Evolutionary conservation across 2,329 filamentous ascomycete species (phyloP), one percentile per base, ranked within the genome.

Genomic region (Pseudogymnoascus sp.): DNA sequence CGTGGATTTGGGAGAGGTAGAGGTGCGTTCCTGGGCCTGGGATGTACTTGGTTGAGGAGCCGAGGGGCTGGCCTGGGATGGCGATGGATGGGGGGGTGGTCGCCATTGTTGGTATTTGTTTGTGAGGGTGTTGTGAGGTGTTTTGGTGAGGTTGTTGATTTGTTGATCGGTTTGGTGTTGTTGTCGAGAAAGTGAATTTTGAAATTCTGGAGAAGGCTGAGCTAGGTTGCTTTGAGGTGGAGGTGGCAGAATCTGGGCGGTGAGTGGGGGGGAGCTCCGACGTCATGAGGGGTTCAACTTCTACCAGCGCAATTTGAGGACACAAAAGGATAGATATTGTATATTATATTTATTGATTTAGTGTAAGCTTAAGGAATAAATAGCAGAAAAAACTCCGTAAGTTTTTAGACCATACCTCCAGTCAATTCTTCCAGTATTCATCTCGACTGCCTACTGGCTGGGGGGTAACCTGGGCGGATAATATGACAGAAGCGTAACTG

Each of bases 21-120:
- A 96, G 80, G 75, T 97, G 91, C 0, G 92, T 96, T 67, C 93
- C 94, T 9, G 90, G 80, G 12, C 93, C 93, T 28, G 91, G 83
- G 41, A 82, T 76, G 75, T 88, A 92, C 67, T 85, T 83, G 62
- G 82, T 79, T 16, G 81, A 76, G 16, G 87, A 77, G 30, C 90
- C 92, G 41, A 99, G 84, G 52, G 86, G 78, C 73, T 94, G 90
- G 72, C 94, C 94, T 9, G 94, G 94, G 58, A 95, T 82, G 62
- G 88, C 90, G 68, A 91, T 62, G 12, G 39, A 60, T 23, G 36
- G 33, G 6, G 30, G n/a, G 36, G n/a, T 73, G 66, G 80, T 49
- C 16, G 38, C 30, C 41, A 52, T 61, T 61, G 41, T 52, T 38
- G 41, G 7, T 60, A 25, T 60, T 28, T 60, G 23, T 33, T 30